These are phyloP conservation scores for Venturiaceae sp. DNA, from an alignment of 2,329 filamentous ascomycete genomes.

Conservation along the genomic window DNA sequence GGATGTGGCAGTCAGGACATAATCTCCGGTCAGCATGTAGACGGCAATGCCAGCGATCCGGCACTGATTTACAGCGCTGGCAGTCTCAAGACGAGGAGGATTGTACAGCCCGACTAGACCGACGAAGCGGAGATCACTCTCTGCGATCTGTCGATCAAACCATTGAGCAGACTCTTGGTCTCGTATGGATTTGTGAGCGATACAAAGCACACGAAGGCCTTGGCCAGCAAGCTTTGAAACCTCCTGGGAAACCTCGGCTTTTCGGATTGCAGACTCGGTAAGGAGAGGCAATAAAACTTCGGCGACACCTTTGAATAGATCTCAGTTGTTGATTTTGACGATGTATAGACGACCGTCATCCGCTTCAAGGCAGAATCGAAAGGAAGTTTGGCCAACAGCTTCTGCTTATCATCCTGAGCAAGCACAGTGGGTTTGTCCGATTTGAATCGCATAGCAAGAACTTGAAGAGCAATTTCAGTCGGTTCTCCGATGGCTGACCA, in stretches of 20 bases:
- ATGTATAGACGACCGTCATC: constrained; percentile 61
- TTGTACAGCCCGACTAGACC: constrained; percentile 85
- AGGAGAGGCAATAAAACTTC: constrained; percentile 14
- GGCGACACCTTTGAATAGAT: constrained; percentile 28
- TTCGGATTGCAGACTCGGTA: not conserved
- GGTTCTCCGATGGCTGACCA: constrained; percentile 59
- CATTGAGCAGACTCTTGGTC: not conserved
- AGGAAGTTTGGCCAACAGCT: constrained; percentile 52
- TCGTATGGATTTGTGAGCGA: not conserved
- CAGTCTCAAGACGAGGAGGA: constrained; percentile 73
- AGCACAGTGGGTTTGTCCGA: constrained; percentile 48
- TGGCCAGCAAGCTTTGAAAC: constrained; percentile 10
- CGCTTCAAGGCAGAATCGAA: constrained; percentile 69
- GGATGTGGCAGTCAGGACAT: constrained; percentile 34
- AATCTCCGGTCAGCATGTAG: constrained; percentile 40
- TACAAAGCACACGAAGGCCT: constrained; percentile 11
- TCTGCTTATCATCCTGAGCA: constrained; percentile 17
- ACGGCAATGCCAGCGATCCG: constrained; percentile 37
- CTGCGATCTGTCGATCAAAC: constrained; percentile 50
- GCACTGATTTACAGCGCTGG: constrained; percentile 37
- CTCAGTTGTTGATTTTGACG: constrained; percentile 42
- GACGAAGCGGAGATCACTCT: constrained; percentile 59
- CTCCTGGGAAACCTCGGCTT: not conserved
- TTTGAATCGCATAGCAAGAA: constrained; percentile 60
- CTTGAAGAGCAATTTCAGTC: constrained; percentile 66